These are phyloP conservation scores for Colletotrichum somersetense DNA, from an alignment of 2,329 filamentous ascomycete genomes.

Conservation along the genomic window DNA sequence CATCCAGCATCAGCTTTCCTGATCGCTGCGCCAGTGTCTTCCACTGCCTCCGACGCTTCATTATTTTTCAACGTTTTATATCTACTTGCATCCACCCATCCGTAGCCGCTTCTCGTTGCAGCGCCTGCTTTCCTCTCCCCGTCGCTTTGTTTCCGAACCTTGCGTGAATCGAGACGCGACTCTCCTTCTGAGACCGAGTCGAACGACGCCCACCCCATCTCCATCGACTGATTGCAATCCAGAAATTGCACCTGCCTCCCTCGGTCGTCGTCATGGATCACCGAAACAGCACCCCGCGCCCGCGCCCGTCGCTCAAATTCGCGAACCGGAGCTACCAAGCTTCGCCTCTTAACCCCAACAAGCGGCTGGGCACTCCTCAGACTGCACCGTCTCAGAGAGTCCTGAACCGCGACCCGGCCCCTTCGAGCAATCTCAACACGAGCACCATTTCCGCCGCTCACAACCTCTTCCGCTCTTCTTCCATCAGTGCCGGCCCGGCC, in stretches of 20 bases:
- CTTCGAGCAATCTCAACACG: conserved; percentile 53
- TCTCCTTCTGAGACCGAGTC: conserved; percentile 30
- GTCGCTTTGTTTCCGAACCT: conserved; percentile 34
- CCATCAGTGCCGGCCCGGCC: conserved; percentile 50
- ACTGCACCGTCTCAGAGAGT: conserved; percentile 53
- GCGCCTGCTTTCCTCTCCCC: conserved; percentile 21
- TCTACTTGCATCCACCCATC: conserved; percentile 1
- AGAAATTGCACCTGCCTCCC: neutral
- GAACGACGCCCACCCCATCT: conserved; percentile 24
- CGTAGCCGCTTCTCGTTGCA: conserved; percentile 27
- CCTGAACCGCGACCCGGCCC: conserved; percentile 52
- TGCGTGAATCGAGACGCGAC: conserved; percentile 40
- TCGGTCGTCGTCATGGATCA: conserved; percentile 38
- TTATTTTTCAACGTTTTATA: neutral
- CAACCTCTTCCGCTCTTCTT: conserved; percentile 59
- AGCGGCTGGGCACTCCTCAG: conserved; percentile 55
- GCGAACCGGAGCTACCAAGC: conserved; percentile 57
- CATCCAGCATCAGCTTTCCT: conserved; percentile 37
- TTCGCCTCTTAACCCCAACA: conserved; percentile 52
- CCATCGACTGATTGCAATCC: conserved; percentile 30
- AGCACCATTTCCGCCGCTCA: conserved; percentile 53
- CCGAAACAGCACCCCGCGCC: conserved; percentile 53
- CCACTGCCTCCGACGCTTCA: conserved; percentile 13
- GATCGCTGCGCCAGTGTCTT: conserved; percentile 36
- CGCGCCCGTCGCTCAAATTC: conserved; percentile 58